Conservation (phyloP, 768 basidiomycete genomes). For the Hygrophorus russula region DNA sequence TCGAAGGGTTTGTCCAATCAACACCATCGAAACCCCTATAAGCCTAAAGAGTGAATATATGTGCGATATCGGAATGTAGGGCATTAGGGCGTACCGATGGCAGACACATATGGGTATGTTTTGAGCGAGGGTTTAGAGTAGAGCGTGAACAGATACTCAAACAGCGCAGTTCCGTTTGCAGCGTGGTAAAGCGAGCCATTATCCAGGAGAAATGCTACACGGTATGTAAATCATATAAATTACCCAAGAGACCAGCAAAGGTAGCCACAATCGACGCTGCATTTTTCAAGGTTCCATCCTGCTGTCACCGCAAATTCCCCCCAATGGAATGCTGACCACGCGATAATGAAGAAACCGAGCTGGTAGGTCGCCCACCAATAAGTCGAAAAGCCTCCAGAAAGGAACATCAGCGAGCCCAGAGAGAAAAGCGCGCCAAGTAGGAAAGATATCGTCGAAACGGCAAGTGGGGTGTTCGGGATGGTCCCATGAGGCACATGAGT, state of each 20-base stretch:
- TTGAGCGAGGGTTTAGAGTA: slow-evolving; percentile 62
- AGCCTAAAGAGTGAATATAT: neutral
- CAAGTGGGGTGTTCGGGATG: slow-evolving; percentile 86
- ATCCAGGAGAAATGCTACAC: slow-evolving; percentile 81
- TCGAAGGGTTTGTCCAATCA: slow-evolving; percentile 67
- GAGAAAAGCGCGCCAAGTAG: slow-evolving; percentile 67
- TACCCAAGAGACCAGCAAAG: neutral
- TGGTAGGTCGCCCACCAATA: slow-evolving; percentile 63
- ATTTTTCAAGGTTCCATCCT: slow-evolving; percentile 89
- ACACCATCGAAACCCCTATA: slow-evolving; percentile 52
- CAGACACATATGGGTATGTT: slow-evolving; percentile 42
- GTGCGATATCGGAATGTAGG: neutral
- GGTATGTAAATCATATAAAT: neutral
- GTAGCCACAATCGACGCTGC: slow-evolving; percentile 82
- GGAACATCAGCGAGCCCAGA: slow-evolving; percentile 41
- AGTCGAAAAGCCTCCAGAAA: slow-evolving; percentile 29
- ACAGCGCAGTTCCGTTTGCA: slow-evolving; percentile 67
- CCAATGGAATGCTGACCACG: slow-evolving; percentile 54
- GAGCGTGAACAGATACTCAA: slow-evolving; percentile 67
- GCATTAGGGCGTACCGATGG: slow-evolving; percentile 36
- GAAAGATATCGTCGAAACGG: slow-evolving; percentile 70
- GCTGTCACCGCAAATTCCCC: slow-evolving; percentile 92
- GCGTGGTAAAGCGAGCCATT: slow-evolving; percentile 81
- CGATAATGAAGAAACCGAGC: slow-evolving; percentile 72
- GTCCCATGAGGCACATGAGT: slow-evolving; percentile 32